Evolutionary conservation across 352 stramenopile genomes (phyloP), one percentile per base, ranked within the genome.

Genomic region (Pythium grandisporangium): DNA sequence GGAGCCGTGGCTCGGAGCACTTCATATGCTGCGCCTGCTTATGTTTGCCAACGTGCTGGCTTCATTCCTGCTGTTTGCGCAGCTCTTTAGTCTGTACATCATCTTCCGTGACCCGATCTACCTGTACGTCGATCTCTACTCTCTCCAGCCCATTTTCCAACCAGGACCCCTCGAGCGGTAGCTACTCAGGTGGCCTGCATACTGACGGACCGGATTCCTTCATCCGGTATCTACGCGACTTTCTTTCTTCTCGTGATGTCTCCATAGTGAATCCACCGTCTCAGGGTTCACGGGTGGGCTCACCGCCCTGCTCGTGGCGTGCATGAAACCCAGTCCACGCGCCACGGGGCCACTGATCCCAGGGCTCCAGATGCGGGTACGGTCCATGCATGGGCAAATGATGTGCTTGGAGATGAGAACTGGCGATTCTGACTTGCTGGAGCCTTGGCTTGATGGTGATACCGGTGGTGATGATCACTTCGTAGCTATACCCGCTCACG

Each of bases 21-120:
- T 81, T 2, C 73, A 78, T 30, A 44, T 91, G 25, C 48, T 73
- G 29, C 76, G 77, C 21, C 41, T 93, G 55, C 50, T 93, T 21
- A 48, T 87, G 14, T 88, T 92, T 27, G 74, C 75, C 26, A 86
- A 89, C 46, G 76, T 61, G 16, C 51, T 80, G 30, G 62, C 78
- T 22, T 80, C 59, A n/a, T 51, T 88, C 14, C 34, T 84, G 48
- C 65, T 91, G 27, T 93, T 93, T 42, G 56, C 81, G 23, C 66
- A 87, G 48, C 66, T 91, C 29, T 90, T 93, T 41, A 58, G 61
- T 26, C 50, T 93, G 30, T 93, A 91, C 58, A 82, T 93, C 30
- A 56, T 93, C 39, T 83, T 89, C 44, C 75, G 80, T 13, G 45
- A 90, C 24, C 75, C 80, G 6, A 42, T 75, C 12, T 93, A 86